These are phyloP conservation scores for Aegilops umbellulata DNA, from an alignment of 176 grass and related monocot genomes.

Conservation along the genomic window DNA sequence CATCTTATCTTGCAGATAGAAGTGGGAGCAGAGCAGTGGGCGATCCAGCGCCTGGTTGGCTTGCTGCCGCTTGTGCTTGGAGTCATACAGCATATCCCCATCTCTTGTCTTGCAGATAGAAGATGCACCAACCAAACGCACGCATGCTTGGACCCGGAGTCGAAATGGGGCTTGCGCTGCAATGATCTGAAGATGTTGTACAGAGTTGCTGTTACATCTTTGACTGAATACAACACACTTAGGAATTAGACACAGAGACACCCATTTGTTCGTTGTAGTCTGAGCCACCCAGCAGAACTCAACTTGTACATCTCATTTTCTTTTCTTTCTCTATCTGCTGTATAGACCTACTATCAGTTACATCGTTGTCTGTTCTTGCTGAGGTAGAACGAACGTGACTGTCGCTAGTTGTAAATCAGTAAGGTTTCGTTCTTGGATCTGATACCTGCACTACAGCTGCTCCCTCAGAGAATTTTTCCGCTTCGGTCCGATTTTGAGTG, in stretches of 20 bases:
- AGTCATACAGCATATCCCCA: neutral
- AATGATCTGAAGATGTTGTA: neutral
- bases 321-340: neutral
- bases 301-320: constrained; percentile 23
- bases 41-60: neutral
- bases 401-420: neutral
- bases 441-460: neutral
- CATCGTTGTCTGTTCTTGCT: neutral
- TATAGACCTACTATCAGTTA: constrained; percentile 19
- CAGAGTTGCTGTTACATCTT: constrained; percentile 8
- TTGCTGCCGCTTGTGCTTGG: constrained; percentile 5
- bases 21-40: neutral
- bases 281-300: constrained; percentile 17
- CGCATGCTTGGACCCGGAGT: neutral
- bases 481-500: neutral
- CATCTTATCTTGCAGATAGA: constrained; percentile 36
- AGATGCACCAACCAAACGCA: neutral
- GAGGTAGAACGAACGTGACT: neutral
- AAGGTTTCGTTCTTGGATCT: neutral
- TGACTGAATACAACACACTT: constrained; percentile 31
- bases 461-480: neutral
- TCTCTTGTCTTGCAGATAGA: neutral
- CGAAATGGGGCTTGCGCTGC: neutral
- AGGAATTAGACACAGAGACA: constrained; percentile 17
- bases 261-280: constrained; percentile 22